A percentile compares a stretch with the other conserved stretches of the same genome.
Evolutionary conservation across 106 monocot species (phyloP).

Genomic region (Allium sativum): DNA sequence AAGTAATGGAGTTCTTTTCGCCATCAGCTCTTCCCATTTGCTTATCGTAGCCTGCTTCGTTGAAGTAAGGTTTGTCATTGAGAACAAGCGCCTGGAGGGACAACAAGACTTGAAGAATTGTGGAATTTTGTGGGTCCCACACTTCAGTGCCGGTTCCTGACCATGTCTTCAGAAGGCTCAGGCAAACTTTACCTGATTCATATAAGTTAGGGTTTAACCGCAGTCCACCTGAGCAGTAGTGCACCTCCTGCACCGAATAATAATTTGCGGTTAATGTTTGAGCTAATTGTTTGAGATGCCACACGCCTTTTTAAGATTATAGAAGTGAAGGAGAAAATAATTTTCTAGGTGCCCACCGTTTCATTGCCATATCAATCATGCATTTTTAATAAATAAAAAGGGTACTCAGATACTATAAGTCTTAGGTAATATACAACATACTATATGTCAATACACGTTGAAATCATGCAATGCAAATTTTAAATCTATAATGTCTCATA

Average conservation of each 20-base stretch:
- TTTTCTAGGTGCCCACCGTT: too few species aligned
- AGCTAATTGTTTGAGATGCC: too few species aligned
- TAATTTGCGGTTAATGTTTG: not conserved
- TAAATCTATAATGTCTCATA: too few species aligned
- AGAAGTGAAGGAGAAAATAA: too few species aligned
- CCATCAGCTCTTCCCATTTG: constrained; percentile 53
- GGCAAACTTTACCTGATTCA: constrained; percentile 71
- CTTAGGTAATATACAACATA: too few species aligned
- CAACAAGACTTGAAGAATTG: constrained; percentile 60
- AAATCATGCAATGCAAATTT: too few species aligned
- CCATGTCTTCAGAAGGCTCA: constrained; percentile 83
- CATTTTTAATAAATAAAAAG: too few species aligned
- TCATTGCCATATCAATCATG: too few species aligned
- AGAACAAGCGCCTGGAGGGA: constrained; percentile 76
- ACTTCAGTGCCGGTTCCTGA: constrained; percentile 52
- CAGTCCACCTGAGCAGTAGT: constrained; percentile 66
- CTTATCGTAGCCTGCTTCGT: constrained; percentile 70
- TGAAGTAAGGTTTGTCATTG: constrained; percentile 73
- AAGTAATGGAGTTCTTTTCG: constrained; percentile 56
- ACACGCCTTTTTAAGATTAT: too few species aligned
- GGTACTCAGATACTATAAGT: too few species aligned
- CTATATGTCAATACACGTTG: too few species aligned
- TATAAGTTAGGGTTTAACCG: constrained; percentile 78
- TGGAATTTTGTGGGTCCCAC: constrained; percentile 57
- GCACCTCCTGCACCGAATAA: constrained; percentile 32